Evolutionary conservation across 495 filamentous ascomycete species (phyloP), one percentile per base, ranked within the genome.

Genomic region (Lentithecium fluviatile): DNA sequence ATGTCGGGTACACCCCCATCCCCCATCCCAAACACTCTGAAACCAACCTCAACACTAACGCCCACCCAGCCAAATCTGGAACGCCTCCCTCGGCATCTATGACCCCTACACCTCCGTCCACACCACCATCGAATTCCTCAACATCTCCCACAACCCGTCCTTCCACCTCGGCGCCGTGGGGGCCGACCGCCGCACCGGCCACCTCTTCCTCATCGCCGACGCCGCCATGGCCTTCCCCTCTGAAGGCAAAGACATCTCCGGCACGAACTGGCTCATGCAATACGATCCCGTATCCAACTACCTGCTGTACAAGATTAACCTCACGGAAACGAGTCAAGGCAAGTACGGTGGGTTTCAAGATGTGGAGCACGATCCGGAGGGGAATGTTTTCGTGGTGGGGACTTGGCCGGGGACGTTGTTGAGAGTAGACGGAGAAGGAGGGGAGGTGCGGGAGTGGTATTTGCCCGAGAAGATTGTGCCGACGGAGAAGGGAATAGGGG

Each of bases 11-110:
- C 19, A 37, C 34, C 15, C 45, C 29, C 49, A 37, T 46, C 15
- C 45, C 29, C 49, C 15, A 38, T 25, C 13, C n/a, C n/a, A n/a
- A 17, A 2, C 13, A 34, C 34, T 17, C n/a, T 34, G 8, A 10
- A 1, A 38, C 49, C 2, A 40, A 23, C 26, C 52, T 43, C 51
- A 34, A 55, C 29, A 46, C 53, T 37, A 15, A 29, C 37, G n/a
- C 19, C 36, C 23, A 32, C n/a, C 10, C 24, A 64, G 61, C 21
- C 61, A 64, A 59, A 46, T 64, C 19, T 64, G 61, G 61, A 64
- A 64, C 42, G 61, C 61, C 23, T 64, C 61, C 24, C 61, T 65
- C 29, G 62, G 56, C 17, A 60, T 65, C 49, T 61, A 65, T 45
- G 62, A 65, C 52, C 62, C 62, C 20, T 65, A 55, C 29, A 58